Base-by-base conservation (phyloP, 2,329 filamentous ascomycete species). In the Decorospora gaudefroyi region DNA sequence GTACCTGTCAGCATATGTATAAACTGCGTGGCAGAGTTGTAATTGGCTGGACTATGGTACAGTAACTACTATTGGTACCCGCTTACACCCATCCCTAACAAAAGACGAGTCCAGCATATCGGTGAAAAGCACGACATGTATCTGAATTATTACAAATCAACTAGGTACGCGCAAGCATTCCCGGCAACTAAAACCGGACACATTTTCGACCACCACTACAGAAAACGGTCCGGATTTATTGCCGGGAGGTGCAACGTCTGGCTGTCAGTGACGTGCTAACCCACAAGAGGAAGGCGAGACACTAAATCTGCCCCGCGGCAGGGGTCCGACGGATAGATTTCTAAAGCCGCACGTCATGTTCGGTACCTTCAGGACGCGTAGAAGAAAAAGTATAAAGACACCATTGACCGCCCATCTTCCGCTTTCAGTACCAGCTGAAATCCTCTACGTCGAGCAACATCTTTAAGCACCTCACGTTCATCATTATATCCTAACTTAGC, bases 141-240 rank as follows among this genome's bases (percentile, higher is more conserved):
- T 39, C 55, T 62, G n/a, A n/a, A n/a, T n/a, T n/a, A n/a, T n/a
- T 58, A 62, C 55, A 59, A 62, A 62, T 61, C 53, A 52, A 44
- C 17, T n/a, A n/a, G n/a, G n/a, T n/a, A n/a, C n/a, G n/a, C n/a
- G n/a, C n/a, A n/a, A n/a, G n/a, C n/a, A n/a, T n/a, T n/a, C n/a
- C n/a, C n/a, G n/a, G n/a, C n/a, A n/a, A n/a, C n/a, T n/a, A n/a
- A n/a, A n/a, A n/a, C n/a, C n/a, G n/a, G n/a, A n/a, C n/a, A n/a
- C n/a, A n/a, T n/a, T n/a, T n/a, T n/a, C n/a, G n/a, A n/a, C n/a
- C n/a, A n/a, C n/a, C n/a, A n/a, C n/a, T n/a, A n/a, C n/a, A n/a
- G n/a, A n/a, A n/a, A n/a, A n/a, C n/a, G n/a, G n/a, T n/a, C n/a
- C n/a, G 36, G 22, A 32, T 41, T n/a, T n/a, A n/a, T n/a, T n/a